A percentile compares a stretch with the other conserved stretches of the same genome.
These are phyloP conservation scores for Flaveria trinervia DNA, from an alignment of 129 eudicot genomes.

Conservation along the genomic window DNA sequence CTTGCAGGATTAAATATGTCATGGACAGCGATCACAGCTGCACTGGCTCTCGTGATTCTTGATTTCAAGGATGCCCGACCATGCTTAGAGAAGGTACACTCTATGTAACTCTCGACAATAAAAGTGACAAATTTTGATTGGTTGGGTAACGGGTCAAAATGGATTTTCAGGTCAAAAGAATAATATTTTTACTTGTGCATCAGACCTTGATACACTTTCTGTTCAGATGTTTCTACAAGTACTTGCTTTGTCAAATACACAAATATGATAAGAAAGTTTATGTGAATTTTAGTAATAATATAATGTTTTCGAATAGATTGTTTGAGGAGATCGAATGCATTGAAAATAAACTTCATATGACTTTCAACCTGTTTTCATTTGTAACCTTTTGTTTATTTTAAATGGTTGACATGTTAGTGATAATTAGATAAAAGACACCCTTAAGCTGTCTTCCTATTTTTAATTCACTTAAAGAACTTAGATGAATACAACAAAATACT, in stretches of 20 bases:
- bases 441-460: not conserved
- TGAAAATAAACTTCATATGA: not conserved
- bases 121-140: not conserved
- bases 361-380: not conserved
- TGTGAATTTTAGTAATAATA: not conserved
- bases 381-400: not conserved
- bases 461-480: not conserved
- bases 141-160: no score
- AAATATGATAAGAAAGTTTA: not conserved
- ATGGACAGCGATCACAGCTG: conserved; percentile 94
- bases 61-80: conserved; percentile 93
- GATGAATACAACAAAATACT: not conserved
- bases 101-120: not conserved
- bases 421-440: not conserved
- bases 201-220: not conserved
- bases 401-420: not conserved
- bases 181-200: not conserved
- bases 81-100: conserved; percentile 69
- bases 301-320: not conserved
- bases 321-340: not conserved
- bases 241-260: not conserved
- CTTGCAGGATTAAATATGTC: conserved; percentile 86
- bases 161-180: no score
- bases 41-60: conserved; percentile 89
- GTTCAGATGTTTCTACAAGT: no score